Evolutionary conservation across 805 yeast species (phyloP).

Genomic region (Suhomyces prunicola): DNA sequence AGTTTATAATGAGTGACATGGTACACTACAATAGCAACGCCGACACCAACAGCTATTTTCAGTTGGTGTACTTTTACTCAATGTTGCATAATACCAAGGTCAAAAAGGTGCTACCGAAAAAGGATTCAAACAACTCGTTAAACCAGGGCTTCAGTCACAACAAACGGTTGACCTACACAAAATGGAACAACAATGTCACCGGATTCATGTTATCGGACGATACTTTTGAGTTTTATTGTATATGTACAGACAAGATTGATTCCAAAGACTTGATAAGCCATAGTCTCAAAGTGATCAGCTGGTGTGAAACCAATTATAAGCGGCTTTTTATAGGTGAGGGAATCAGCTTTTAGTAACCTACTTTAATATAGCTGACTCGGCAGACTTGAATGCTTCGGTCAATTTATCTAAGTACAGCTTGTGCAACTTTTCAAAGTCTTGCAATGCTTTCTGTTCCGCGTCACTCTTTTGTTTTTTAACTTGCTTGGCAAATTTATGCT

Average conservation of each 20-base stretch:
- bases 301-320: conserved; percentile 73
- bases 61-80: conserved; percentile 38
- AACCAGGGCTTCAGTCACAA: conserved; percentile 11
- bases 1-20: conserved; percentile 49
- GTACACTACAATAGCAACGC: conserved; percentile 16
- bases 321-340: conserved; percentile 75
- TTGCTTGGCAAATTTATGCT: conserved; percentile 57
- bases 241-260: conserved; percentile 45
- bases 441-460: conserved; percentile 49
- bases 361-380: conserved; percentile 30
- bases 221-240: conserved; percentile 35
- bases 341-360: conserved; percentile 43
- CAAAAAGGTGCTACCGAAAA: conserved; percentile 16
- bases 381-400: conserved; percentile 31
- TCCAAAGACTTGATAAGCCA: conserved; percentile 58
- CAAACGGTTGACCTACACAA: conserved; percentile 43
- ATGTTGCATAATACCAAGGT: conserved; percentile 25
- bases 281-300: conserved; percentile 61
- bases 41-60: conserved; percentile 24
- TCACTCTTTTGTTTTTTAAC: conserved; percentile 52
- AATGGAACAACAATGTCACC: conserved; percentile 17
- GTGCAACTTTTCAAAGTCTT: conserved; percentile 66
- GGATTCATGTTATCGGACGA: conserved; percentile 39
- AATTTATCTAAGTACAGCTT: conserved; percentile 62
- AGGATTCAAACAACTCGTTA: conserved; percentile 3